Evolutionary conservation across 176 grass and related monocot species (phyloP), one percentile per base, ranked within the genome.

Genomic region (Carex myosuroides): DNA sequence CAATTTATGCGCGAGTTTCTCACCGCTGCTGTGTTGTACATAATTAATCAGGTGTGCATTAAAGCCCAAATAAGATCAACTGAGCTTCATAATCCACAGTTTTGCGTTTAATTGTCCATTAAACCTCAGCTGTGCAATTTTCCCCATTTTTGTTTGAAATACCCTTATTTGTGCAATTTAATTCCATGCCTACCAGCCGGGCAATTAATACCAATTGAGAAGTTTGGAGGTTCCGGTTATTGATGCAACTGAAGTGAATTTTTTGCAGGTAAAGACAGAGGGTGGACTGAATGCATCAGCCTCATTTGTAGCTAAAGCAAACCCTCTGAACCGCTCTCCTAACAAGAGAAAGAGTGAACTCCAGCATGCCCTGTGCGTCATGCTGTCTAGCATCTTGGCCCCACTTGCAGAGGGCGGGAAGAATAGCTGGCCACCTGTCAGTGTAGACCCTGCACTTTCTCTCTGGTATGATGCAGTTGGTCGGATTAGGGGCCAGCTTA

Each of bases 291-390:
- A 95, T 93, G 96, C 96, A 80, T 98, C 96, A 1, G 96, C 91
- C 30, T 98, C 96, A 58, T 98, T 98, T 83, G 94, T 98, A 69
- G 91, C 91, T 71, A 98, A 98, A 95, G 93, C 96, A 59, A 93
- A 95, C 84, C 93, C 96, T 86, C 83, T 98, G 82, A 93, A 89
- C 84, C 91, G 92, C 66, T 54, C 89, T 80, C 93, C 96, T 66
- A 92, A 87, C 81, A 95, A 95, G 88, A 95, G 91, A 86, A 95
- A 98, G 89, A 98, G 96, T 90, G 93, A 98, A 88, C 65, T 98
- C 73, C 93, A 98, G 87, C 96, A 98, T 89, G 96, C 96, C n/a
- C 85, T 93, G 62, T 98, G 96, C 75, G 94, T 89, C 82, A 98
- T 98, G 96, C 91, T 98, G 57, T 98, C 96, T 79, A 95, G 96